Evolutionary conservation across 2,329 filamentous ascomycete genomes (phyloP).

Genomic region (Clonostachys byssicola): DNA sequence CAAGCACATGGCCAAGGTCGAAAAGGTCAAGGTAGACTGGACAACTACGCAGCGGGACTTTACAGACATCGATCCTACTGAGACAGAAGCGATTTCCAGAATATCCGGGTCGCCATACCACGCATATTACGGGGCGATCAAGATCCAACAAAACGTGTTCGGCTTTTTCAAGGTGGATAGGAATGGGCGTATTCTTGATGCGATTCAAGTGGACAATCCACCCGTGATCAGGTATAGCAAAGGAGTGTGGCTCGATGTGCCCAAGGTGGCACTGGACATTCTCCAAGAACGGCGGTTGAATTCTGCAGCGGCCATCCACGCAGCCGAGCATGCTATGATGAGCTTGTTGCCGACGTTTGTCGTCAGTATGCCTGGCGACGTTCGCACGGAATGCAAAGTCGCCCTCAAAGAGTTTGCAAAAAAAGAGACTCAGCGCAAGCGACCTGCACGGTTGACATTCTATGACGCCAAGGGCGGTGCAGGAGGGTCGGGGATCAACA

Average conservation of each 20-base stretch:
- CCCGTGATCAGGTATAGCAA: constrained; percentile 81
- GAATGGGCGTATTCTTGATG: constrained; percentile 80
- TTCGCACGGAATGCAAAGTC: constrained; percentile 91
- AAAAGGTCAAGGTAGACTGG: constrained; percentile 90
- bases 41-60: constrained; percentile 89
- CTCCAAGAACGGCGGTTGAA: constrained; percentile 70
- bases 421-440: constrained; percentile 65
- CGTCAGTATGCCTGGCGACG: constrained; percentile 83
- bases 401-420: constrained; percentile 82
- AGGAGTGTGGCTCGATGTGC: constrained; percentile 95
- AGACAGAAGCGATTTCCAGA: constrained; percentile 80
- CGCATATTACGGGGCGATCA: constrained; percentile 83
- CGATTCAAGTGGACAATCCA: constrained; percentile 88
- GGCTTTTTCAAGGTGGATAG: constrained; percentile 98
- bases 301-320: constrained; percentile 86
- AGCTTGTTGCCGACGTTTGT: constrained; percentile 88
- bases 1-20: constrained; percentile 77
- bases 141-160: constrained; percentile 84
- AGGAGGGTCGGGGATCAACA: constrained; percentile 78
- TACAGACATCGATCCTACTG: constrained; percentile 89
- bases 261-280: constrained; percentile 73
- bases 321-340: constrained; percentile 87
- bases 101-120: constrained; percentile 59
- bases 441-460: constrained; percentile 85
- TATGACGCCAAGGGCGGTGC: constrained; percentile 92